Evolutionary conservation across 2,329 filamentous ascomycete species (phyloP), one percentile per base, ranked within the genome.

Genomic region (Trichoderma hamatum): DNA sequence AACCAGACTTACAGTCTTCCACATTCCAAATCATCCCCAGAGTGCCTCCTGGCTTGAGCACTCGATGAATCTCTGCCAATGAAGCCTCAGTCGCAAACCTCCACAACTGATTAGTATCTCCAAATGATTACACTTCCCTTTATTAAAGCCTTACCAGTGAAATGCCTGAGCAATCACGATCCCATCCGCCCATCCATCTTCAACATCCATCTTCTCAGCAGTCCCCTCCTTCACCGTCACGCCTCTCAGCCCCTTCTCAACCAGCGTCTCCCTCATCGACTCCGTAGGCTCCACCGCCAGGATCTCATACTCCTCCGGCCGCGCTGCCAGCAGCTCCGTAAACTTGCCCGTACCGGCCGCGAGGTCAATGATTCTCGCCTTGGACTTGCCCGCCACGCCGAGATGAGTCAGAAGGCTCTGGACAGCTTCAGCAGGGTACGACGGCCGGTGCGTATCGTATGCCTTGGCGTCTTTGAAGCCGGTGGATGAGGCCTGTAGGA

Each of bases 21-120:
- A 90, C 82, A 73, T 92, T 93, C 91, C 91, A 93, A 65, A 93
- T 89, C 76, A 92, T 78, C 16, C 88, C 90, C 32, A 93, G 81
- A 32, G 83, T 82, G 7, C 85, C 86, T 7, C 84, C 84, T 0
- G 88, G 88, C 74, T 85, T 85, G 59, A 93, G 79, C 0, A 91
- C 84, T 58, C 90, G 85, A 72, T 88, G 84, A n/a, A 93, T 90
- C 73, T 92, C 90, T 56, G 81, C 78, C 32, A 94, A 79, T 0
- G 90, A 82, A 43, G 86, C 83, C 52, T 84, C 79, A 65, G 85
- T 91, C 49, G 90, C 88, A 79, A 93, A 93, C 90, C 90, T 89
- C n/a, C 3, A 36, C 34, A 13, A 51, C 39, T 24, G 19, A 16
- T 39, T 30, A 28, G 39, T 13, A 21, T 2, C 24, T 43, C 65